Percentiles rank a stretch among this genome's conserved stretches.
phyloP scores from a whole-genome alignment of 2,329 filamentous ascomycete genomes.

The Rosellinia necatrix region DNA sequence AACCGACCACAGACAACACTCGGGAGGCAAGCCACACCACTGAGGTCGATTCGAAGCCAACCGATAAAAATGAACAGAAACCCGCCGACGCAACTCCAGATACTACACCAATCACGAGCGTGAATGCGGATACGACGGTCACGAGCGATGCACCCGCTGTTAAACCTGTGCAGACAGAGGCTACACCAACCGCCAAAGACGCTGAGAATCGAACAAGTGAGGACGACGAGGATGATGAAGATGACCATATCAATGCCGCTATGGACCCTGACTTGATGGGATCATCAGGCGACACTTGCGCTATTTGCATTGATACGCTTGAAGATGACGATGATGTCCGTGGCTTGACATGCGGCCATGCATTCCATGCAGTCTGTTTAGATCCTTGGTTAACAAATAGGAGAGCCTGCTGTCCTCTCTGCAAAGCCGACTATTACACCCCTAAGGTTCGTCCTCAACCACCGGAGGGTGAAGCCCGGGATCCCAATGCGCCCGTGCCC shows the following conservation, averaged over 20 bases:
- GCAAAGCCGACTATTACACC: slow-evolving; percentile 96
- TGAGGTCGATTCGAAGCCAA: slow-evolving; percentile 24
- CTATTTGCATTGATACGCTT: slow-evolving; percentile 91
- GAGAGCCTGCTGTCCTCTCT: slow-evolving; percentile 93
- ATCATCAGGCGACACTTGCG: slow-evolving; percentile 88
- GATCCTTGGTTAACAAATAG: slow-evolving; percentile 96
- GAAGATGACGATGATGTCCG: slow-evolving; percentile 96
- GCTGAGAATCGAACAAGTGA: slow-evolving; percentile 37
- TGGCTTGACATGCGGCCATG: slow-evolving; percentile 93
- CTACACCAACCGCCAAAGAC: slow-evolving; percentile 32
- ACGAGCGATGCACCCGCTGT: slow-evolving; percentile 22
- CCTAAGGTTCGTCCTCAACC: slow-evolving; percentile 78
- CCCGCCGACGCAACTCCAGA: slow-evolving; percentile 31
- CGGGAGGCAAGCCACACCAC: slow-evolving; percentile 9
- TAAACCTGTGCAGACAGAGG: slow-evolving; percentile 28
- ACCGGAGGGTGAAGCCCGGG: slow-evolving; percentile 47
- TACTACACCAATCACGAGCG: slow-evolving; percentile 30
- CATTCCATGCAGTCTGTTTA: slow-evolving; percentile 93
- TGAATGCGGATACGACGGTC: background rate
- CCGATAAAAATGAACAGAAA: slow-evolving; percentile 39
- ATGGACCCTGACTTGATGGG: slow-evolving; percentile 80
- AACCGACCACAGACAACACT: slow-evolving; percentile 41
- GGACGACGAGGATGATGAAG: slow-evolving; percentile 69
- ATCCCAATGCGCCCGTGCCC: slow-evolving; percentile 34
- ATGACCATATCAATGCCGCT: slow-evolving; percentile 82